phyloP scores from a whole-genome alignment of 2,329 filamentous ascomycete species.

The Aspergillus terreus region DNA sequence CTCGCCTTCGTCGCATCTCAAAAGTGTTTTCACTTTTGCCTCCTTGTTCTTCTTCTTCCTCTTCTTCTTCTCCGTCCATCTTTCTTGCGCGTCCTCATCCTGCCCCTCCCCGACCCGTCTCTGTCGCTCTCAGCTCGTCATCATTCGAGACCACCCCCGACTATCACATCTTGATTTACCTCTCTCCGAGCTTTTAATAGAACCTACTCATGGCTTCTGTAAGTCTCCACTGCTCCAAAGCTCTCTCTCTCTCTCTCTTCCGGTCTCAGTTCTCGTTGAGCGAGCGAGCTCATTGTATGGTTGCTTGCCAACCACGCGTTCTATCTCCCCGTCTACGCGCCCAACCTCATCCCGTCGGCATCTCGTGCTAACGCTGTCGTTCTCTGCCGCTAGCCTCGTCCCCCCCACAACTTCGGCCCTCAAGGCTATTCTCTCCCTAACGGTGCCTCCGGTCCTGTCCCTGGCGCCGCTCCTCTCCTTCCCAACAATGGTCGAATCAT shows the following conservation, averaged over 20 bases:
- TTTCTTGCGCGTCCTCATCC: slow-evolving; percentile 2
- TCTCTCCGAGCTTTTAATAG: slow-evolving; percentile 1
- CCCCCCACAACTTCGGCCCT: slow-evolving; percentile 40
- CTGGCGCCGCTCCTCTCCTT: slow-evolving; percentile 46
- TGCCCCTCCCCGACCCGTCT: slow-evolving; percentile 2
- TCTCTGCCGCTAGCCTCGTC: slow-evolving; percentile 35
- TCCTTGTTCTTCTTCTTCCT: slow-evolving; percentile 13
- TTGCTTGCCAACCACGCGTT: slow-evolving; percentile 10
- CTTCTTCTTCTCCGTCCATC: slow-evolving; percentile 7
- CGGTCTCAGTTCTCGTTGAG: slow-evolving; percentile 7
- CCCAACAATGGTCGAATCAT: slow-evolving; percentile 50
- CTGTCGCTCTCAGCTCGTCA: slow-evolving; percentile 8
- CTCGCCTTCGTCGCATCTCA: slow-evolving; percentile 7
- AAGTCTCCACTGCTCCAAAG: slow-evolving; percentile 25
- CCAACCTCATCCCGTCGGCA: not conserved
- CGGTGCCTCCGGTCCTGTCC: slow-evolving; percentile 42
- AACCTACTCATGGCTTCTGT: slow-evolving; percentile 46
- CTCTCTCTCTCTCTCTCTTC: slow-evolving; percentile 12
- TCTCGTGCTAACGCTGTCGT: slow-evolving; percentile 18
- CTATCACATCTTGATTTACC: too few relatives aligned
- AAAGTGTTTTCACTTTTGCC: slow-evolving; percentile 13
- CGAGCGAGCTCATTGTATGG: slow-evolving; percentile 17
- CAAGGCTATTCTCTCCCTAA: slow-evolving; percentile 46
- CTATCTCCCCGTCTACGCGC: slow-evolving; percentile 6
- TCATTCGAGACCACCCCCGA: slow-evolving; percentile 2